Evolutionary conservation across 768 basidiomycete species (phyloP).

Genomic region (Suillus weaverae): DNA sequence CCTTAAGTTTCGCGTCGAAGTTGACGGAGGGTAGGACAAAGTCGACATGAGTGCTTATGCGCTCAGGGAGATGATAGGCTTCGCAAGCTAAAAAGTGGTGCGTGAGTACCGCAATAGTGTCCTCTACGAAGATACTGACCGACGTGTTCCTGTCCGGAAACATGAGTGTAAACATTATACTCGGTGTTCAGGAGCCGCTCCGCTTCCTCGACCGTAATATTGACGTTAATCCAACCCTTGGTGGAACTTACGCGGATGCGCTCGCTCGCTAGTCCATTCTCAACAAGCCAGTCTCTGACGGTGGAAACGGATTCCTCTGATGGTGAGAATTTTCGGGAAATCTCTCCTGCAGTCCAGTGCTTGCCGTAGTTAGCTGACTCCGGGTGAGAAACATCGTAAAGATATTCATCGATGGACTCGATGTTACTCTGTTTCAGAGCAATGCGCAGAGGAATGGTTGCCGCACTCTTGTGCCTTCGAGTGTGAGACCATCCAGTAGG

Average conservation of each 20-base stretch:
- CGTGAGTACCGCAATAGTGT: background rate
- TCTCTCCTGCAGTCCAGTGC: conserved; percentile 31
- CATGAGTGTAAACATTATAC: conserved; percentile 34
- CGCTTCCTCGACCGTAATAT: conserved; percentile 33
- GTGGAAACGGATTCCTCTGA: conserved; percentile 23
- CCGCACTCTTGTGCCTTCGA: conserved; percentile 35
- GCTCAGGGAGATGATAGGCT: conserved; percentile 33
- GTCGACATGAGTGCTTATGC: conserved; percentile 34
- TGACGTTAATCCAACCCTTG: conserved; percentile 28
- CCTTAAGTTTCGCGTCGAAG: conserved; percentile 28
- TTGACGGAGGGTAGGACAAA: conserved; percentile 34
- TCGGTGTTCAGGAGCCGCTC: conserved; percentile 34
- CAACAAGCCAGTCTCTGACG: conserved; percentile 30
- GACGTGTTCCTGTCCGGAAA: conserved; percentile 27
- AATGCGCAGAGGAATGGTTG: conserved; percentile 28
- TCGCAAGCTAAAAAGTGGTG: conserved; percentile 27
- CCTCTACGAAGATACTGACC: conserved; percentile 22
- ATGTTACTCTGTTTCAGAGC: conserved; percentile 35
- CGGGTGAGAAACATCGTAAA: conserved; percentile 37
- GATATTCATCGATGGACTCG: conserved; percentile 23
- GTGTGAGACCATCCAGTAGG: conserved; percentile 39
- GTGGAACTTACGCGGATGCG: conserved; percentile 22
- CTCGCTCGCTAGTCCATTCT: conserved; percentile 22
- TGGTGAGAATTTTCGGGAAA: conserved; percentile 31
- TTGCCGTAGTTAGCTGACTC: conserved; percentile 31